Evolutionary conservation across 2,329 filamentous ascomycete genomes (phyloP).

Genomic region (Sporothrix sp.): DNA sequence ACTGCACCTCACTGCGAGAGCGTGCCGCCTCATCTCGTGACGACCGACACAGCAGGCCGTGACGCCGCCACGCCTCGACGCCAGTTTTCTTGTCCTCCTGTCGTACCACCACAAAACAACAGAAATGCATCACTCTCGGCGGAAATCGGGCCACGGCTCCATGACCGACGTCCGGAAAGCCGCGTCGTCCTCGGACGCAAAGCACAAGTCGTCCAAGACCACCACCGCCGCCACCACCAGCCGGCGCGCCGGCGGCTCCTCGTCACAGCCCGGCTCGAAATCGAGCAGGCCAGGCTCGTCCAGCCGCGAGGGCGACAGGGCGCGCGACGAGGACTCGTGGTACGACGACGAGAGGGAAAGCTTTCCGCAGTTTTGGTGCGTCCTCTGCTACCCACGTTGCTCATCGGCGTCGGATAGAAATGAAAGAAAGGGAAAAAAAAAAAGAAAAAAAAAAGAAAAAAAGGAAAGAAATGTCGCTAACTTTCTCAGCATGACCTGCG

Average conservation of each 20-base stretch:
- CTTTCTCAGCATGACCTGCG: constrained; percentile 60
- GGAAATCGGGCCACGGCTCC: constrained; percentile 47
- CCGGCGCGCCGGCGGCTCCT: constrained; percentile 18
- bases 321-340: constrained; percentile 38
- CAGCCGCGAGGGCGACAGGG: constrained; percentile 38
- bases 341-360: constrained; percentile 51
- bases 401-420: too few species aligned
- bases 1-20: too few species aligned
- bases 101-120: constrained; percentile 18
- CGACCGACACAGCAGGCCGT: constrained; percentile 4
- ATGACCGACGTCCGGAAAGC: constrained; percentile 46
- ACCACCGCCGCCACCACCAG: constrained; percentile 28
- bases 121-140: constrained; percentile 49
- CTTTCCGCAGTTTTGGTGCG: constrained; percentile 56
- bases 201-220: constrained; percentile 28
- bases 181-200: constrained; percentile 28
- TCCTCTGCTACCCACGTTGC: neutral
- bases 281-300: constrained; percentile 35
- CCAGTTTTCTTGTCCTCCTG: constrained; percentile 4
- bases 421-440: too few species aligned
- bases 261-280: constrained; percentile 30
- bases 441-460: too few species aligned
- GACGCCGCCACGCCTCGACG: neutral
- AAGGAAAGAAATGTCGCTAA: too few species aligned
- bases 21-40: too few species aligned